A percentile compares a stretch with the other conserved stretches of the same genome.
Conservation (phyloP, 805 yeast species). For the Candida pseudofarinosa region DNA sequence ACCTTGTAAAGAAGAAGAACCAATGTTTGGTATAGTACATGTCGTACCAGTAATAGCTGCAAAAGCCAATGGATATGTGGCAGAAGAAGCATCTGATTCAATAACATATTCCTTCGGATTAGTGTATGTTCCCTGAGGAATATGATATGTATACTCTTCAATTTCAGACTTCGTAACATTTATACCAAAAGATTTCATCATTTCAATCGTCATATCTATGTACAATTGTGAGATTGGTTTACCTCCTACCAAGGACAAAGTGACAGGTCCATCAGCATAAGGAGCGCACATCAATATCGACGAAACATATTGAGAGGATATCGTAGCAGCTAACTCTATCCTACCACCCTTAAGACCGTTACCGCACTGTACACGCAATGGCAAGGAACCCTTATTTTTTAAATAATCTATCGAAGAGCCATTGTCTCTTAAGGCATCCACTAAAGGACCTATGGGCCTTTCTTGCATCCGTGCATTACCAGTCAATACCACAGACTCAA, state of each 20-base stretch:
- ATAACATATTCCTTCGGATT: slow-evolving; percentile 85
- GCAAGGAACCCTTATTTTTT: slow-evolving; percentile 78
- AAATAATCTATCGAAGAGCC: slow-evolving; percentile 74
- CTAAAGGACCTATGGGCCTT: slow-evolving; percentile 94
- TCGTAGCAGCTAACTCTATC: slow-evolving; percentile 91
- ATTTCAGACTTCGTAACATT: slow-evolving; percentile 63
- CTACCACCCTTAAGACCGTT: slow-evolving; percentile 81
- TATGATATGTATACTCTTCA: slow-evolving; percentile 81
- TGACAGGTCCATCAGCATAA: slow-evolving; percentile 83
- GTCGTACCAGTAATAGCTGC: slow-evolving; percentile 95
- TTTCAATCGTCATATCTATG: slow-evolving; percentile 93
- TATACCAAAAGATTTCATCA: slow-evolving; percentile 92
- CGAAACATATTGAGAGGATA: slow-evolving; percentile 95
- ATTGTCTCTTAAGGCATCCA: slow-evolving; percentile 79
- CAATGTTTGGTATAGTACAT: slow-evolving; percentile 92
- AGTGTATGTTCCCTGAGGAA: slow-evolving; percentile 76
- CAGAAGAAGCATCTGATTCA: slow-evolving; percentile 96
- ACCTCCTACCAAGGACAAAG: slow-evolving; percentile 87
- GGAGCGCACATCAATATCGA: slow-evolving; percentile 97
- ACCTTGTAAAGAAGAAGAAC: slow-evolving; percentile 88
- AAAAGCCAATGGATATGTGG: slow-evolving; percentile 95
- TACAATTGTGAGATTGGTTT: slow-evolving; percentile 94
- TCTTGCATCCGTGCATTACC: slow-evolving; percentile 98
- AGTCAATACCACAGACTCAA: slow-evolving; percentile 58
- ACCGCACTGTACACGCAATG: slow-evolving; percentile 68